A percentile compares a stretch with the other conserved stretches of the same genome.
Evolutionary conservation across 345 rosid species (phyloP).

Genomic region (Geranium rotundifolium): DNA sequence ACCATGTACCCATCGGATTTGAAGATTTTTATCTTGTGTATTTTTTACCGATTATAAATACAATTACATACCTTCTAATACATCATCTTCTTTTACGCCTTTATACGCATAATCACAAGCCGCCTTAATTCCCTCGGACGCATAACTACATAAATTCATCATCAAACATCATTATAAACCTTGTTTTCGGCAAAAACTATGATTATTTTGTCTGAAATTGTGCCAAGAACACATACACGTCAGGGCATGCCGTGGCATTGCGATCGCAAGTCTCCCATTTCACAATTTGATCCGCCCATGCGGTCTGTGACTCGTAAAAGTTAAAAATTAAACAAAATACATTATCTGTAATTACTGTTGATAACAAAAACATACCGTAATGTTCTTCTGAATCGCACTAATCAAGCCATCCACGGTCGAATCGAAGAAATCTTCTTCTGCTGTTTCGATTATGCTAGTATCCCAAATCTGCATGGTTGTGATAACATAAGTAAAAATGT

Average conservation of each 20-base stretch:
- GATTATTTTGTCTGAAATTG: too few relatives aligned
- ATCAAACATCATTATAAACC: too few relatives aligned
- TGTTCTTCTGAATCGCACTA: constrained; percentile 51
- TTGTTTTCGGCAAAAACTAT: too few relatives aligned
- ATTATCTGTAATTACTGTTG: too few relatives aligned
- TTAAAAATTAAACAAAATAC: not conserved
- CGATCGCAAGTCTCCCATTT: constrained; percentile 60
- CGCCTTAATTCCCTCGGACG: constrained; percentile 67
- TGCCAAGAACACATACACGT: constrained; percentile 29
- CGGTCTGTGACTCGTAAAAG: constrained; percentile 25
- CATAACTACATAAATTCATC: constrained; percentile 37
- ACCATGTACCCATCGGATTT: too few relatives aligned
- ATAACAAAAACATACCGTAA: constrained; percentile 31
- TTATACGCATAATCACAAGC: constrained; percentile 90
- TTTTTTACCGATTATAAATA: too few relatives aligned
- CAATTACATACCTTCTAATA: constrained; percentile 45
- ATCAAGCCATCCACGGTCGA: constrained; percentile 40
- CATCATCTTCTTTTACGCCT: constrained; percentile 45
- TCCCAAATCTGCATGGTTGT: constrained; percentile 61
- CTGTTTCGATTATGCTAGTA: constrained; percentile 53
- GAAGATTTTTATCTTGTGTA: too few relatives aligned
- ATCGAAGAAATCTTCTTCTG: constrained; percentile 40
- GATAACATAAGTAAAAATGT: too few relatives aligned
- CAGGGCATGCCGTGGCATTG: constrained; percentile 52
- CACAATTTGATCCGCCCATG: constrained; percentile 48